Evolutionary conservation across 805 yeast genomes (phyloP).

Genomic region (Lachancea kluyveri): DNA sequence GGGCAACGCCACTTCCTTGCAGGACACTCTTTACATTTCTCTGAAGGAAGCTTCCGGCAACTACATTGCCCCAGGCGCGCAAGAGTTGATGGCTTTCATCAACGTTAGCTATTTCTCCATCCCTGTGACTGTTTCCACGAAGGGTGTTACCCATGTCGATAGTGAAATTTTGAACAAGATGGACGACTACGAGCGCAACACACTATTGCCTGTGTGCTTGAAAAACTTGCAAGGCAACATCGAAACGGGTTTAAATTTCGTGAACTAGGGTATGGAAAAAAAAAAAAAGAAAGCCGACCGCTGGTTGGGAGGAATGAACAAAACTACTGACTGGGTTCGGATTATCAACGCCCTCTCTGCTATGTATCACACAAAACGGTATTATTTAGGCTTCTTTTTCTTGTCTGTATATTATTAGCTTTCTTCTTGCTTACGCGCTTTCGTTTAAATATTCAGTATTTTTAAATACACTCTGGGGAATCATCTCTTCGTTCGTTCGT

Average conservation of each 20-base stretch:
- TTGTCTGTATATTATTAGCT: too few relatives aligned
- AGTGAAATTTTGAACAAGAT: slow-evolving; percentile 44
- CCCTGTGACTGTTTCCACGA: slow-evolving; percentile 49
- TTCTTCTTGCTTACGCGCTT: too few relatives aligned
- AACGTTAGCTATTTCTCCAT: slow-evolving; percentile 47
- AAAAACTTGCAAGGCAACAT: slow-evolving; percentile 19
- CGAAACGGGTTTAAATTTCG: slow-evolving; percentile 14
- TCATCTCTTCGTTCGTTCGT: too few relatives aligned
- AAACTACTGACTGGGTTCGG: not conserved
- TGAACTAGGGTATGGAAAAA: too few relatives aligned
- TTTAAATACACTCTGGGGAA: too few relatives aligned
- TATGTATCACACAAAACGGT: too few relatives aligned
- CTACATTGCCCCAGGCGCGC: slow-evolving; percentile 26
- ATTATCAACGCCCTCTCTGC: not conserved
- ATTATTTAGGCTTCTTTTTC: too few relatives aligned
- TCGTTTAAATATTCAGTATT: too few relatives aligned
- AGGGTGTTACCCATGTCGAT: slow-evolving; percentile 54
- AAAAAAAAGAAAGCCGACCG: too few relatives aligned
- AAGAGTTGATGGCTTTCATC: slow-evolving; percentile 15
- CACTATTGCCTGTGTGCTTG: slow-evolving; percentile 21
- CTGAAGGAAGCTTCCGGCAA: slow-evolving; percentile 44
- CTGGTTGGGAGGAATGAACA: slow-evolving; percentile 2
- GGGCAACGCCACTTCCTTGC: slow-evolving; percentile 34
- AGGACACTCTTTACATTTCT: slow-evolving; percentile 47
- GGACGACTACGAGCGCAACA: slow-evolving; percentile 46